phyloP scores from a whole-genome alignment of 78 protist species.

The Bodo saltans region DNA sequence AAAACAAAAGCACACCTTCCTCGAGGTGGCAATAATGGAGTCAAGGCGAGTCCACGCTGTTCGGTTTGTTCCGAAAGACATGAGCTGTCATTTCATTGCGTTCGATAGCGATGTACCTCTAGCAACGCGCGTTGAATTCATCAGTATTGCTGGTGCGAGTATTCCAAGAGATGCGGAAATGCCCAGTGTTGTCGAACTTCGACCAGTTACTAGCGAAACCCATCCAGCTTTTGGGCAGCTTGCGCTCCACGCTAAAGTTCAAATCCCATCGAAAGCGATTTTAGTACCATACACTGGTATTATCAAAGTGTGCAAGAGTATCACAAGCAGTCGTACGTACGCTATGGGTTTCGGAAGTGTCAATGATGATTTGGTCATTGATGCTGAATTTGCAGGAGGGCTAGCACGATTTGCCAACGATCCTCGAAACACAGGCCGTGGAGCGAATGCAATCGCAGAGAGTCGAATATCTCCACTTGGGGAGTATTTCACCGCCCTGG shows the following conservation, averaged over 20 bases:
- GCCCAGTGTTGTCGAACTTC: background rate
- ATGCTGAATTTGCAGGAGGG: background rate
- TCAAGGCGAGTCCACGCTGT: no score
- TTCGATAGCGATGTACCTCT: no score
- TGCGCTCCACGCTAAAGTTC: background rate
- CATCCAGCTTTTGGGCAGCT: background rate
- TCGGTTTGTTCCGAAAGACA: no score
- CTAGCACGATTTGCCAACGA: background rate
- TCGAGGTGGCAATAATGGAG: no score
- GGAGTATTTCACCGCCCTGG: background rate
- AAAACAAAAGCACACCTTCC: no score
- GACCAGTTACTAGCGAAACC: background rate
- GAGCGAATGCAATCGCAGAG: background rate
- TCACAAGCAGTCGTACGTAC: background rate
- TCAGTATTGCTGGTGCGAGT: no score
- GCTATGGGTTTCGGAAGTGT: background rate
- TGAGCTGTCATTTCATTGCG: no score
- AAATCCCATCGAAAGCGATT: background rate
- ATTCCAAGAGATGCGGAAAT: no score
- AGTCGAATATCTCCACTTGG: background rate
- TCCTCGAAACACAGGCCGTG: background rate
- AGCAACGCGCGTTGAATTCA: no score
- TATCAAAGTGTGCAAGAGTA: background rate
- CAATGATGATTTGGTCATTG: background rate
- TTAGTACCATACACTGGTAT: background rate